These are phyloP conservation scores for Cercospora sesami DNA, from an alignment of 2,329 filamentous ascomycete genomes.

Conservation along the genomic window DNA sequence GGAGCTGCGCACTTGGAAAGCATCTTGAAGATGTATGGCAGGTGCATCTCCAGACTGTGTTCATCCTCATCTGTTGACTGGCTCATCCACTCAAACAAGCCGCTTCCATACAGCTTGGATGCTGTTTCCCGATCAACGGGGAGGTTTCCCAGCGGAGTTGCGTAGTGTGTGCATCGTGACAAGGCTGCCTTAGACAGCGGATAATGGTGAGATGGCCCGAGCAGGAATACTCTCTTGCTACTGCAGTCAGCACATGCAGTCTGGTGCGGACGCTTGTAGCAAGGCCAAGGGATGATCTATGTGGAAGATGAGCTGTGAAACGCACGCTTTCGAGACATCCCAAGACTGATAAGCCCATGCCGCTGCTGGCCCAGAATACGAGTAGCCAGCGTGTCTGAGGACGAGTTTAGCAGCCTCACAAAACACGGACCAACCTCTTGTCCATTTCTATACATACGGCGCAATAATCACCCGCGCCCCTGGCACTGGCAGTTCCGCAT, in stretches of 20 bases:
- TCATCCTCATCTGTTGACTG: constrained; percentile 70
- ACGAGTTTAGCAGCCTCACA: constrained; percentile 34
- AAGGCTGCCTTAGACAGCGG: constrained; percentile 76
- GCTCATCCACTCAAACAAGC: constrained; percentile 66
- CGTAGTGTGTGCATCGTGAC: constrained; percentile 68
- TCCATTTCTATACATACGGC: constrained; percentile 61
- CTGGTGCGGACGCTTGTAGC: background rate
- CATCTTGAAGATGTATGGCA: constrained; percentile 88
- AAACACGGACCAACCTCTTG: constrained; percentile 21
- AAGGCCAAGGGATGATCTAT: background rate
- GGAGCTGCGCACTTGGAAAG: constrained; percentile 49
- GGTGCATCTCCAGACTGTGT: constrained; percentile 95
- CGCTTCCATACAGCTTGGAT: constrained; percentile 52
- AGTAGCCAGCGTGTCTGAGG: constrained; percentile 84
- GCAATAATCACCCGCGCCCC: constrained; percentile 85
- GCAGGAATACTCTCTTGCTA: constrained; percentile 83
- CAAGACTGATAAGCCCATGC: constrained; percentile 92
- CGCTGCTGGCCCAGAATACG: constrained; percentile 86
- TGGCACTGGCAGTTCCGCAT: constrained; percentile 61
- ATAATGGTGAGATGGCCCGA: constrained; percentile 89
- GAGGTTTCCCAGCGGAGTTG: constrained; percentile 72
- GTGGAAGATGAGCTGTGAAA: constrained; percentile 13
- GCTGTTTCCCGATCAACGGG: constrained; percentile 62
- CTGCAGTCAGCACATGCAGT: constrained; percentile 11
- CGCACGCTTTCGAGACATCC: constrained; percentile 73